A percentile compares a stretch with the other conserved stretches of the same genome.
phyloP scores from a whole-genome alignment of 495 filamentous ascomycete species.

The Pyrenopolyporus hunteri region DNA sequence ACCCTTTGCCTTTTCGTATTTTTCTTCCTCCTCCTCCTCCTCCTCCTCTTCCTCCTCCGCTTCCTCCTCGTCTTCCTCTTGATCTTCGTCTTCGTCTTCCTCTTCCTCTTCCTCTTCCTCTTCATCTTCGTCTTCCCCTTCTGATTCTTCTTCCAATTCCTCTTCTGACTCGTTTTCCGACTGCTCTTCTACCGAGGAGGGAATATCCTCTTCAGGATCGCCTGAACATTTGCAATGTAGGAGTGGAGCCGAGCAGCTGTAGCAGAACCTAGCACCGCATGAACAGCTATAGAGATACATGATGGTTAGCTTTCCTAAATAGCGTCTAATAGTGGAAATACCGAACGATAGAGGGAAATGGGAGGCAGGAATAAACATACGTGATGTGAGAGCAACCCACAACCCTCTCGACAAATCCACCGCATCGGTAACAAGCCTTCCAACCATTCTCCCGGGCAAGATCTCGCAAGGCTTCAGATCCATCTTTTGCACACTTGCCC shows the following conservation, averaged over 20 bases:
- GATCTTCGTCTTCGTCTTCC: neutral
- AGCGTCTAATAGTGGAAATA: too few species aligned
- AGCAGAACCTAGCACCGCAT: neutral
- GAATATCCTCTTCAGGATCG: too few species aligned
- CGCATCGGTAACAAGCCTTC: neutral
- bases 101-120: neutral
- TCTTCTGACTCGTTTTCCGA: neutral
- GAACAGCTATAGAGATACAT: neutral
- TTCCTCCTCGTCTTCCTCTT: neutral
- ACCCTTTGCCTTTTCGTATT: too few species aligned
- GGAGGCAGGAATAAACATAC: neutral
- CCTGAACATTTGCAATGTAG: neutral
- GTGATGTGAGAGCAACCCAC: neutral
- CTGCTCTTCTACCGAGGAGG: too few species aligned
- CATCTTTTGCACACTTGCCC: neutral
- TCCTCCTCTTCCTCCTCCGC: neutral
- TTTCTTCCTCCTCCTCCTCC: too few species aligned
- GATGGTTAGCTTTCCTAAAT: too few species aligned
- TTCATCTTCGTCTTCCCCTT: neutral
- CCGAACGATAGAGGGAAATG: neutral
- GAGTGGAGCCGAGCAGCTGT: neutral
- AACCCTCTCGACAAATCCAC: neutral
- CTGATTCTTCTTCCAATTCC: neutral
- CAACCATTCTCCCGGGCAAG: neutral
- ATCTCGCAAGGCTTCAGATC: neutral